phyloP scores from a whole-genome alignment of 768 basidiomycete genomes.

The Chlorophyllum brunneum region DNA sequence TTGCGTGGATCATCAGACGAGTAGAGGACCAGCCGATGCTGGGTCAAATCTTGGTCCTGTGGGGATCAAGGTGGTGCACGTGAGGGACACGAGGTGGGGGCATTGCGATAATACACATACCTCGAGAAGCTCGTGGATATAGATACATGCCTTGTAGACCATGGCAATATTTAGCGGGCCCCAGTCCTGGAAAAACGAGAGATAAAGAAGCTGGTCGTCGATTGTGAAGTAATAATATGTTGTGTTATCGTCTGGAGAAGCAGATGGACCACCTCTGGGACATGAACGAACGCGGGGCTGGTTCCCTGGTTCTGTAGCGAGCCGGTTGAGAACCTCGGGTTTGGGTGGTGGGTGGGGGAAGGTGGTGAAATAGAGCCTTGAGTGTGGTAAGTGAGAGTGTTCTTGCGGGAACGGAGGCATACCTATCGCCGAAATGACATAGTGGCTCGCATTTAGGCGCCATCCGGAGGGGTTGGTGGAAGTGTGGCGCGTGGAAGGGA shows the following conservation, averaged over 20 bases:
- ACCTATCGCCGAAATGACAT: conserved; percentile 79
- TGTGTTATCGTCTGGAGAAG: conserved; percentile 63
- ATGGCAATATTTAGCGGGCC: conserved; percentile 89
- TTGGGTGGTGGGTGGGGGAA: conserved; percentile 74
- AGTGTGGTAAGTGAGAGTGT: conserved; percentile 13
- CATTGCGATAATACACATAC: conserved; percentile 35
- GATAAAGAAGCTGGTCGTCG: conserved; percentile 88
- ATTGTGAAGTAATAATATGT: conserved; percentile 86
- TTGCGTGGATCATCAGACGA: conserved; percentile 79
- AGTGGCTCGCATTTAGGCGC: conserved; percentile 67
- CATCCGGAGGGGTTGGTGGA: conserved; percentile 24
- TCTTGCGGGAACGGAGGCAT: conserved; percentile 18
- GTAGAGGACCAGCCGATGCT: conserved; percentile 83
- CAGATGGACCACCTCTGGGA: conserved; percentile 54
- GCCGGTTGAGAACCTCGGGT: conserved; percentile 60
- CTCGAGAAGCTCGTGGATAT: conserved; percentile 86
- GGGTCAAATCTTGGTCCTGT: conserved; percentile 70
- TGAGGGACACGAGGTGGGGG: conserved; percentile 33
- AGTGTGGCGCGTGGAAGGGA: conserved; percentile 1
- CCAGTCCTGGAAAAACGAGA: conserved; percentile 94
- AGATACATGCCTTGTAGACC: conserved; percentile 90
- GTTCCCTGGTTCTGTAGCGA: conserved; percentile 46
- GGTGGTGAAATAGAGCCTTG: conserved; percentile 85
- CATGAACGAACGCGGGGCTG: conserved; percentile 61
- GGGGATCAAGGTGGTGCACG: conserved; percentile 22